A percentile compares a stretch with the other conserved stretches of the same genome.
phyloP scores from a whole-genome alignment of 495 filamentous ascomycete genomes.

The Sordaria brevicollis region DNA sequence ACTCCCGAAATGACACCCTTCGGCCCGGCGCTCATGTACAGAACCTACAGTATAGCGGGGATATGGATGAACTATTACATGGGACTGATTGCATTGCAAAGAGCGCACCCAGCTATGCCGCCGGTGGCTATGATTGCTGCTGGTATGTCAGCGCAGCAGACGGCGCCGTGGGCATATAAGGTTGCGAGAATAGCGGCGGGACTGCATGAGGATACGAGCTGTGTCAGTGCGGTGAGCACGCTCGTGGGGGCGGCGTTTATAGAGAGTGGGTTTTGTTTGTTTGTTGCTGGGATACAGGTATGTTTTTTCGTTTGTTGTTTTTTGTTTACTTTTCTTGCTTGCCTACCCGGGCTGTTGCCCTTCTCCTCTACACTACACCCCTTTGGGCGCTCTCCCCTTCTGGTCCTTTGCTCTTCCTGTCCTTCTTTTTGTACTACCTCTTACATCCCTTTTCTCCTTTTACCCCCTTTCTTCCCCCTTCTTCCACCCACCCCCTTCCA shows the following conservation, averaged over 20 bases:
- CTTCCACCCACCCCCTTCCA: background rate
- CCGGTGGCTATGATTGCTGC: constrained; percentile 82
- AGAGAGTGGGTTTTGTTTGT: constrained; percentile 68
- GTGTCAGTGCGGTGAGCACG: constrained; percentile 56
- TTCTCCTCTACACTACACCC: no score
- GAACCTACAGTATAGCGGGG: constrained; percentile 74
- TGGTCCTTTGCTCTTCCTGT: background rate
- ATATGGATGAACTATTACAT: constrained; percentile 80
- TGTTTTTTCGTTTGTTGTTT: constrained; percentile 2
- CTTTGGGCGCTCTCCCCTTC: no score
- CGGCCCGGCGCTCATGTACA: constrained; percentile 70
- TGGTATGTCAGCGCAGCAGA: constrained; percentile 57
- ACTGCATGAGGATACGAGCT: constrained; percentile 54
- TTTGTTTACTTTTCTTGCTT: background rate
- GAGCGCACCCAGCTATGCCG: constrained; percentile 81
- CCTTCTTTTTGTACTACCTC: no score
- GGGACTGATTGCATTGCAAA: constrained; percentile 63
- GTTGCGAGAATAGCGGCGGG: constrained; percentile 78
- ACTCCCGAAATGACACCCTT: constrained; percentile 53
- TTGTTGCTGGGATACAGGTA: constrained; percentile 70
- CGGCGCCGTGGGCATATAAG: constrained; percentile 56
- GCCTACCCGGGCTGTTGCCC: no score
- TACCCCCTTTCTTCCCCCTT: no score
- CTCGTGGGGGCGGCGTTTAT: constrained; percentile 71
- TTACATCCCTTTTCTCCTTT: no score